Evolutionary conservation across 495 filamentous ascomycete genomes (phyloP), one percentile per base, ranked within the genome.

Genomic region (Aspergillus ellipticus): DNA sequence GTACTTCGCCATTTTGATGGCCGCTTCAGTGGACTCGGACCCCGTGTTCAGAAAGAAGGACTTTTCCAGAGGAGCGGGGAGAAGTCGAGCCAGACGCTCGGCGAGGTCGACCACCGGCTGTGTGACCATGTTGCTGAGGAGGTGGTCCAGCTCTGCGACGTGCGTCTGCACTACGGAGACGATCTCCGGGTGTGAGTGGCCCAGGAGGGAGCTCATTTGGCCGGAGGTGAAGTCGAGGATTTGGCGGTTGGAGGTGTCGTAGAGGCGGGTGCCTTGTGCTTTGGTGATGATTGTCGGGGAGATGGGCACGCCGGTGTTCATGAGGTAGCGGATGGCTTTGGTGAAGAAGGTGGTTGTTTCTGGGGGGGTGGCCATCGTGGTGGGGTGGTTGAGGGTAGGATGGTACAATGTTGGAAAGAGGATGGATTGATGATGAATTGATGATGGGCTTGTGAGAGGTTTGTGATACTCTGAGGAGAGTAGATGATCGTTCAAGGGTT

Each of bases 121-220:
- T 0, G 75, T 77, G 13, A 82, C 57, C 80, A 83, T 83, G 20
- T 73, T 79, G 37, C 71, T 78, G 60, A 79, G 75, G 20, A 82
- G 74, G 49, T 84, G 81, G 56, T 83, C 80, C 33, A 83, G 74
- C 29, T 69, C 54, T 1, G 62, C 64, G 15, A 75, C 72, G 43
- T 77, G 68, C 0, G 76, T 53, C 9, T 61, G 53, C 24, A 83
- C 76, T 0, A 75, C 70, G 20, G 75, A 56, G 6, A 83, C 78
- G 31, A 83, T 79, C 49, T 84, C 80, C 1, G 81, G 79, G 55
- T 83, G 74, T 0, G 73, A 75, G 55, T 84, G 81, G n/a, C 80
- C 81, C 1, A 84, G 69, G 0, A 83, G 66, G 20, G 75, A 82
- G 16, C 74, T 76, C 78, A 82, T 81, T 50, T 83, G 80, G 26